Evolutionary conservation across 2,329 filamentous ascomycete genomes (phyloP).

Genomic region (Albophoma yamanashiensis): DNA sequence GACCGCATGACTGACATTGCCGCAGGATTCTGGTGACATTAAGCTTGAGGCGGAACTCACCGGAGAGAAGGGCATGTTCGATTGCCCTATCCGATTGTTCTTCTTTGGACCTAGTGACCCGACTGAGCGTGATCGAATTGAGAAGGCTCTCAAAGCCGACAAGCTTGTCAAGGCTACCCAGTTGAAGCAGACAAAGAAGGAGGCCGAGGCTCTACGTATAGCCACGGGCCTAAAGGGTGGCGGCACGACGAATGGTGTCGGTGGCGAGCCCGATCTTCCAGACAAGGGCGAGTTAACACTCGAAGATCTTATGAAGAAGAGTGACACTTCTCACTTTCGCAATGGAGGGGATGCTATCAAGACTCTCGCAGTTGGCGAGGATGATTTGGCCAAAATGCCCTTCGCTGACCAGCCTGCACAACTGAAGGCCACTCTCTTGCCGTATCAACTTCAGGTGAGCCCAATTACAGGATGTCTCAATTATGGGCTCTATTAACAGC

Average conservation of each 20-base stretch:
- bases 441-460: slow-evolving; percentile 60
- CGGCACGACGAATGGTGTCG: slow-evolving; percentile 26
- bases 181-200: slow-evolving; percentile 40
- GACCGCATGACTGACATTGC: not conserved
- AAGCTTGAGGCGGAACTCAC: slow-evolving; percentile 59
- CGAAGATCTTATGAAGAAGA: slow-evolving; percentile 54
- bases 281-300: slow-evolving; percentile 34
- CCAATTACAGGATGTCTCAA: not conserved
- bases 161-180: slow-evolving; percentile 50
- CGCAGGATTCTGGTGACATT: slow-evolving; percentile 45
- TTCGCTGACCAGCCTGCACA: slow-evolving; percentile 56
- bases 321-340: slow-evolving; percentile 57
- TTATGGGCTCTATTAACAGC: slow-evolving; percentile 9
- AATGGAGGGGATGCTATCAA: slow-evolving; percentile 56
- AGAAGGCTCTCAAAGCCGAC: slow-evolving; percentile 51
- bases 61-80: slow-evolving; percentile 54
- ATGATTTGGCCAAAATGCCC: slow-evolving; percentile 59
- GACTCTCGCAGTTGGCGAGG: slow-evolving; percentile 60
- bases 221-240: slow-evolving; percentile 27
- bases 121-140: slow-evolving; percentile 40
- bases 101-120: slow-evolving; percentile 58
- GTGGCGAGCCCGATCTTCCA: slow-evolving; percentile 10
- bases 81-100: slow-evolving; percentile 61
- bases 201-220: slow-evolving; percentile 42
- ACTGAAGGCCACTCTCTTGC: slow-evolving; percentile 58